Conservation (phyloP, 163 green algal genomes). For the Coccomyxa subellipsoidea region DNA sequence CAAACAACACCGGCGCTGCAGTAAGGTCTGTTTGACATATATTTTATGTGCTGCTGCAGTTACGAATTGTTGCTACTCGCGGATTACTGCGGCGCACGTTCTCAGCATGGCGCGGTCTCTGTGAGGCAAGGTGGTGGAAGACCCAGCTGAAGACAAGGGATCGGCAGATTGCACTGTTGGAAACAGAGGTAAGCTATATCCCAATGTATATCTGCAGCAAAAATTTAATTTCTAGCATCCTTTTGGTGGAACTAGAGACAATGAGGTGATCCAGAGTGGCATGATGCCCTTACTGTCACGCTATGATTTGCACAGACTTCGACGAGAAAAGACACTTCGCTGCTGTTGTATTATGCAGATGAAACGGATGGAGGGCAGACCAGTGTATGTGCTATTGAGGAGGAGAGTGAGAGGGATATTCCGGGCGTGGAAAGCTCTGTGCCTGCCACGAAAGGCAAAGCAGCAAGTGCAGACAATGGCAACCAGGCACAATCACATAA, state of each 20-base stretch:
- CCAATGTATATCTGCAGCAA: too few relatives aligned
- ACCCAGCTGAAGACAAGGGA: conserved; percentile 59
- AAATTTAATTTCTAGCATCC: too few relatives aligned
- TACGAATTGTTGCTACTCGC: not conserved
- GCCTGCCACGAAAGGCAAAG: not conserved
- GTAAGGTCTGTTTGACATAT: not conserved
- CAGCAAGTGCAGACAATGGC: not conserved
- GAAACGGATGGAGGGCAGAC: not conserved
- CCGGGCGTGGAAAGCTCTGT: not conserved
- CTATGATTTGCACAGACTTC: too few relatives aligned
- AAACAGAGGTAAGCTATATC: not conserved
- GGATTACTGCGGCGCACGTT: not conserved
- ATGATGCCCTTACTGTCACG: too few relatives aligned
- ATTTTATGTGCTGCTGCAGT: not conserved
- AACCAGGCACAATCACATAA: not conserved
- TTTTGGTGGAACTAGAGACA: too few relatives aligned
- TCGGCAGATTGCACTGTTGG: conserved; percentile 37
- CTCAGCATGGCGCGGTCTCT: not conserved
- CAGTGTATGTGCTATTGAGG: not conserved
- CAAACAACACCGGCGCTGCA: too few relatives aligned
- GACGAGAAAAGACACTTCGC: not conserved
- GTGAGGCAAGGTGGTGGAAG: conserved; percentile 56
- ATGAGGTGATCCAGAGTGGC: too few relatives aligned
- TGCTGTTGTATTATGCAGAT: not conserved
- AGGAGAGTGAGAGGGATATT: not conserved